Conservation (phyloP, 768 basidiomycete genomes). For the Podaxis sp. region DNA sequence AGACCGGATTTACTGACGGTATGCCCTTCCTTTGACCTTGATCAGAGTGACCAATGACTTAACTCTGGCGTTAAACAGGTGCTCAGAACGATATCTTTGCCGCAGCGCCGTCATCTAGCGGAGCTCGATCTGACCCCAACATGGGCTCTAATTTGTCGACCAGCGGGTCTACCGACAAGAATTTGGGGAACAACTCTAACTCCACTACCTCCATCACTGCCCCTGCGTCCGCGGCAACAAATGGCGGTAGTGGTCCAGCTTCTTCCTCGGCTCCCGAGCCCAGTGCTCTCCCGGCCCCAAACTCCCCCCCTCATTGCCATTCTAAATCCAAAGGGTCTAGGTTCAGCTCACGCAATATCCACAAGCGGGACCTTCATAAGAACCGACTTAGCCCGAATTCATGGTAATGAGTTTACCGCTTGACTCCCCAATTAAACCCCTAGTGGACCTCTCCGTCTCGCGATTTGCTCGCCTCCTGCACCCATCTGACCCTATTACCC, state of each 20-base stretch:
- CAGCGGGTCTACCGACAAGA: background rate
- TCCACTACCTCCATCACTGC: background rate
- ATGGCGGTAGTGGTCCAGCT: background rate
- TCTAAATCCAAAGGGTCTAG: background rate
- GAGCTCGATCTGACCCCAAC: background rate
- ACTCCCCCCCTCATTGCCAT: background rate
- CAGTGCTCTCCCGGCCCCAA: background rate
- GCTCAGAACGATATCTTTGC: constrained; percentile 11
- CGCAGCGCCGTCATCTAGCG: background rate
- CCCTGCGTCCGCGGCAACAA: background rate
- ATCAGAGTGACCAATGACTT: background rate
- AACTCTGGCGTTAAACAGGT: background rate
- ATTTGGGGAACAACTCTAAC: background rate
- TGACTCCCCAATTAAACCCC: background rate
- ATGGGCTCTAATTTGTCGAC: background rate
- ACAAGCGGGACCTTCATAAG: background rate
- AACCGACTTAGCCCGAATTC: background rate
- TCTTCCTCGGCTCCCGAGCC: background rate
- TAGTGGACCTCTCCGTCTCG: background rate
- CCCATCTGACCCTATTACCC: background rate
- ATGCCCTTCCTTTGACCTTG: constrained; percentile 12
- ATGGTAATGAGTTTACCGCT: background rate
- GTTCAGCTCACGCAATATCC: background rate
- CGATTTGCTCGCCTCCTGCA: background rate
- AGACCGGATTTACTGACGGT: constrained; percentile 46